Percentiles rank a stretch among this genome's conserved stretches.
These are phyloP conservation scores for Schizopora paradoxa DNA, from an alignment of 1,284 basidiomycete genomes.

Conservation along the genomic window DNA sequence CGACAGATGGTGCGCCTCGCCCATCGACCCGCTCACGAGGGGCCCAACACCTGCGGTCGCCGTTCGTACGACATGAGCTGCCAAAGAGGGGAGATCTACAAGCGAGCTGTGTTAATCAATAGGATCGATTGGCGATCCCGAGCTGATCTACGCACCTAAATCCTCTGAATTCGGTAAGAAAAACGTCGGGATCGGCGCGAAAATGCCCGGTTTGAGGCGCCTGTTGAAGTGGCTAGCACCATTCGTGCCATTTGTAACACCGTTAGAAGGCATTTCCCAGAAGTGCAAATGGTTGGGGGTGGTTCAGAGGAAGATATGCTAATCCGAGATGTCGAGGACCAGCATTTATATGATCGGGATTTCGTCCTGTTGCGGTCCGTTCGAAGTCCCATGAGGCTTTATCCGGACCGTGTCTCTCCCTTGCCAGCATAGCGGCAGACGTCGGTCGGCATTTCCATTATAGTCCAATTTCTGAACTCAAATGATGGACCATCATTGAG, in stretches of 20 bases:
- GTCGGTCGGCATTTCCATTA: too few species aligned
- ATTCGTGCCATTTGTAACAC: conserved; percentile 5
- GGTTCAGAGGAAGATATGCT: too few species aligned
- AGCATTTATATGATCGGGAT: too few species aligned
- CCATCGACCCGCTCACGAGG: conserved; percentile 79
- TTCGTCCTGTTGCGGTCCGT: too few species aligned
- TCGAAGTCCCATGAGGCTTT: too few species aligned
- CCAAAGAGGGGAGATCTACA: conserved; percentile 67
- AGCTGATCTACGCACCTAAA: conserved; percentile 51
- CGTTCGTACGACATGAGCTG: conserved; percentile 66
- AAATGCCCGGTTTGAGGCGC: conserved; percentile 72
- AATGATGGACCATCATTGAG: too few species aligned
- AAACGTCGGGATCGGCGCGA: conserved; percentile 83
- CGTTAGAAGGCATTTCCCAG: conserved; percentile 2
- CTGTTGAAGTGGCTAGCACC: conserved; percentile 29
- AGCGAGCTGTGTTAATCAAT: too few species aligned
- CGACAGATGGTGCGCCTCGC: conserved; percentile 78
- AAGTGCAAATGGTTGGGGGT: neutral
- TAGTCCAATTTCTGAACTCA: too few species aligned
- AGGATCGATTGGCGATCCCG: neutral
- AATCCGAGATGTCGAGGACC: too few species aligned
- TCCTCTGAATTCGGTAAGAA: conserved; percentile 75
- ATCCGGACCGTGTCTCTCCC: too few species aligned
- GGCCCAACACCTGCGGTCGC: conserved; percentile 72
- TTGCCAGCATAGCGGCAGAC: too few species aligned